These are phyloP conservation scores for Sarocladiaceae sp. DNA, from an alignment of 2,329 filamentous ascomycete species.

Conservation along the genomic window DNA sequence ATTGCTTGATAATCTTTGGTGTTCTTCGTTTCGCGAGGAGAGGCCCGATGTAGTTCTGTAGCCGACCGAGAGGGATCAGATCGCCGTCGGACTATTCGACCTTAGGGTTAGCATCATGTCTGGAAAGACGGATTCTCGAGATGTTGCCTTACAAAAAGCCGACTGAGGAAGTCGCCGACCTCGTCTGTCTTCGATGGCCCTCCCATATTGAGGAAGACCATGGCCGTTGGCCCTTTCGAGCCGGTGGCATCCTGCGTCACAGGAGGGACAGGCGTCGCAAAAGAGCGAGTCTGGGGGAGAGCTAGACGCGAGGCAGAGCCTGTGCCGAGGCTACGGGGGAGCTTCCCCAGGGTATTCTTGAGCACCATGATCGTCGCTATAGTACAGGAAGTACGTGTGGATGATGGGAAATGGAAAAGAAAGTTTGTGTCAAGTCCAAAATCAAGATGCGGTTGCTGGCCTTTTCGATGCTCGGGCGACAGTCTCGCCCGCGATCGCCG, in stretches of 20 bases:
- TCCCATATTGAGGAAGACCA: conserved; percentile 99
- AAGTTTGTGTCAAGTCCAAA: not conserved
- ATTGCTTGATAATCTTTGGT: conserved; percentile 95
- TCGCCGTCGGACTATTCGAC: conserved; percentile 74
- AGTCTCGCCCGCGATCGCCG: conserved; percentile 1
- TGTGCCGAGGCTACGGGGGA: conserved; percentile 23
- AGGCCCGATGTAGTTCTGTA: conserved; percentile 87
- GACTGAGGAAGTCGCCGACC: conserved; percentile 83
- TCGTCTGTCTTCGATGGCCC: conserved; percentile 85
- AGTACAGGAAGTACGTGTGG: not conserved
- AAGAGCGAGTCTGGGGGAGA: conserved; percentile 25
- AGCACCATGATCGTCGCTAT: conserved; percentile 23
- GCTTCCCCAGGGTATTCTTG: conserved; percentile 24
- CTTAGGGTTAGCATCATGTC: conserved; percentile 13
- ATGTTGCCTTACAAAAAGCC: conserved; percentile 90
- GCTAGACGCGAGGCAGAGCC: conserved; percentile 21
- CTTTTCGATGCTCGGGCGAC: conserved; percentile 8
- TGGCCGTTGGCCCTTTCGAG: conserved; percentile 81
- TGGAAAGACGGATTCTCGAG: too few relatives aligned
- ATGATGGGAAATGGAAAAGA: not conserved
- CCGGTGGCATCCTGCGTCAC: conserved; percentile 73
- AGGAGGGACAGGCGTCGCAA: conserved; percentile 55
- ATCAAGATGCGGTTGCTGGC: not conserved
- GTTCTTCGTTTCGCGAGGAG: conserved; percentile 83
- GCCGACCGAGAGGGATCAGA: conserved; percentile 87